Evolutionary conservation across 2,329 filamentous ascomycete genomes (phyloP).

Genomic region (Ophiocordyceps camponoti-saundersi): DNA sequence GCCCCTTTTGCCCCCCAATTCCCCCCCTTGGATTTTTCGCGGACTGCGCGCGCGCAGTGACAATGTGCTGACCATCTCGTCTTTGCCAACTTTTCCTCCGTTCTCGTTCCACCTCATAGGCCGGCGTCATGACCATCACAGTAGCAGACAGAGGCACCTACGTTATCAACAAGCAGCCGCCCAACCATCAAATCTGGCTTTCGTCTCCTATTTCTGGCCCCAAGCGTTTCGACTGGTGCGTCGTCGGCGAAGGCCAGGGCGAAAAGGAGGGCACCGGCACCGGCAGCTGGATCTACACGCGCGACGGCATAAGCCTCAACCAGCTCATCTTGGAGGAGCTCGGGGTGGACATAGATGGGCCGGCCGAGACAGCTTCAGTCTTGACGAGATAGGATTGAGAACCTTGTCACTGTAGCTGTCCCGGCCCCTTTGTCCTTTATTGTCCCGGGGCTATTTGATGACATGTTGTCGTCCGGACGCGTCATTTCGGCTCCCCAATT

Average conservation of each 20-base stretch:
- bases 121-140: conserved; percentile 67
- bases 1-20: too few species aligned
- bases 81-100: too few species aligned
- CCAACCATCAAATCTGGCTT: conserved; percentile 95
- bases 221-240: conserved; percentile 85
- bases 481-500: too few species aligned
- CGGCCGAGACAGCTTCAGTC: conserved; percentile 8
- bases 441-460: background rate
- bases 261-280: conserved; percentile 61
- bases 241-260: conserved; percentile 48
- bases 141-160: conserved; percentile 61
- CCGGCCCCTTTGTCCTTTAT: too few species aligned
- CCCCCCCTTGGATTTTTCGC: background rate
- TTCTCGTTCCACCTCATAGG: conserved; percentile 26
- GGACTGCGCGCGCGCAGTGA: background rate
- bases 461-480: background rate
- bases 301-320: conserved; percentile 63
- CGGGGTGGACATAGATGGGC: conserved; percentile 39
- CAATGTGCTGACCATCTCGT: background rate
- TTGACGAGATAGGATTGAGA: background rate
- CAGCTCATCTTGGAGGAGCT: conserved; percentile 63
- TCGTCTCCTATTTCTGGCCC: conserved; percentile 82
- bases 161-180: conserved; percentile 95
- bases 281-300: conserved; percentile 74
- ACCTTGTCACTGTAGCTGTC: background rate